A percentile compares a stretch with the other conserved stretches of the same genome.
Conservation (phyloP, 2,329 filamentous ascomycete genomes). For the Calonectria pseudoreteaudii region DNA sequence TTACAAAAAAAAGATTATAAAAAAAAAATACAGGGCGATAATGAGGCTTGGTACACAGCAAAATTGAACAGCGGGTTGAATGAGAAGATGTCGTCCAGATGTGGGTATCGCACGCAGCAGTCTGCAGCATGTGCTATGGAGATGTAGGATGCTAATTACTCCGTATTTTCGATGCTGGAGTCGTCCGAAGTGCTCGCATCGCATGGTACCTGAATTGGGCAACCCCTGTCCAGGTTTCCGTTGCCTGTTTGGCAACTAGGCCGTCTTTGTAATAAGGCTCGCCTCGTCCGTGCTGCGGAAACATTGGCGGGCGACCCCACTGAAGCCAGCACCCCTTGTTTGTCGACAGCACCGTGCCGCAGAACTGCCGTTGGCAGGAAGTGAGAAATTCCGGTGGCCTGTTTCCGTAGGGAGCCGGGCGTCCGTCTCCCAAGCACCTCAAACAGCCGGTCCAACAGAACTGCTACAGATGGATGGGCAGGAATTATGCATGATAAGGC, state of each 20-base stretch:
- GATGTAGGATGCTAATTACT: conserved; percentile 1
- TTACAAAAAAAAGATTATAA: too few relatives aligned
- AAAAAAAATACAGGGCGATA: not conserved
- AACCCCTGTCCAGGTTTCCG: not conserved
- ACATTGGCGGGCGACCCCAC: not conserved
- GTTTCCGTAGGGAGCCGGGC: conserved; percentile 7
- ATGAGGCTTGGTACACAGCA: not conserved
- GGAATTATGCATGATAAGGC: not conserved
- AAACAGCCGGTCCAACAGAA: conserved; percentile 6
- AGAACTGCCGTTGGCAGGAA: conserved; percentile 17
- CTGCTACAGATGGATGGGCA: not conserved
- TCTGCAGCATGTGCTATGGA: not conserved
- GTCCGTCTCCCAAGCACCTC: conserved; percentile 16
- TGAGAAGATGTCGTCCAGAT: not conserved
- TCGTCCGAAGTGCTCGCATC: conserved; percentile 10
- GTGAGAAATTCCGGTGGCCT: conserved; percentile 18
- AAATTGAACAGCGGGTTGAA: not conserved
- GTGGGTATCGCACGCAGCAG: not conserved
- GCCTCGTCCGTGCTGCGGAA: not conserved
- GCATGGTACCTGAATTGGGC: conserved; percentile 1
- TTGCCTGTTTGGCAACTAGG: not conserved
- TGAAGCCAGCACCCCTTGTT: not conserved
- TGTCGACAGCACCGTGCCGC: conserved; percentile 8
- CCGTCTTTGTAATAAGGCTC: not conserved
- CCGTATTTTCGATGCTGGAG: conserved; percentile 1